Evolutionary conservation across 208 protist species (phyloP).

Genomic region (Leishmania braziliensis): DNA sequence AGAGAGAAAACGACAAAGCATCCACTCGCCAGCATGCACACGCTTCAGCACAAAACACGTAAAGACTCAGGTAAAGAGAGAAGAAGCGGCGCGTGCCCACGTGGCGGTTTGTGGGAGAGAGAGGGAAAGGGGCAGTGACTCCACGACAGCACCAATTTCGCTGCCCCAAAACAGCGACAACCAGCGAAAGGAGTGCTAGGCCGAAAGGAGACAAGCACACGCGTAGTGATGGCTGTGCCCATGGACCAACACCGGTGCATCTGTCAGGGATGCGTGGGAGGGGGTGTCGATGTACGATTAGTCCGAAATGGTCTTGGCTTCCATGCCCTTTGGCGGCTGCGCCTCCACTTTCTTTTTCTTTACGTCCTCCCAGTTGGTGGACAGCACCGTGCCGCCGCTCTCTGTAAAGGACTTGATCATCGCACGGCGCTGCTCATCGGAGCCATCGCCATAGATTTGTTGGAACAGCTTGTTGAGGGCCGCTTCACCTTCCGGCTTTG

Average conservation of each 20-base stretch:
- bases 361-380: slow-evolving; percentile 97
- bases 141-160: neutral
- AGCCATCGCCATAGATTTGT: slow-evolving; percentile 93
- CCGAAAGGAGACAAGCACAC: neutral
- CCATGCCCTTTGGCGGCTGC: slow-evolving; percentile 91
- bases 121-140: neutral
- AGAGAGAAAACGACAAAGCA: neutral
- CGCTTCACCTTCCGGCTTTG: slow-evolving; percentile 88
- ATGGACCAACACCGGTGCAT: neutral
- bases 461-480: slow-evolving; percentile 94
- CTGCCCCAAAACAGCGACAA: neutral
- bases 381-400: slow-evolving; percentile 95
- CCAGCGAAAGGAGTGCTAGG: slow-evolving; percentile 3
- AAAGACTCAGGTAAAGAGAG: neutral
- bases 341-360: slow-evolving; percentile 78
- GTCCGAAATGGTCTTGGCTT: slow-evolving; percentile 67
- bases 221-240: neutral
- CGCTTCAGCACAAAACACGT: neutral
- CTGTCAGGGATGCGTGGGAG: neutral
- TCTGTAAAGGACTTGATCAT: slow-evolving; percentile 97
- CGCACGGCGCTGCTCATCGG: slow-evolving; percentile 88
- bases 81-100: neutral
- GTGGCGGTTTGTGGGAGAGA: neutral
- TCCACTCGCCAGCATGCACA: neutral
- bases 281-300: slow-evolving; percentile 10